phyloP scores from a whole-genome alignment of 352 stramenopile species.

The Phytophthora ramorum region DNA sequence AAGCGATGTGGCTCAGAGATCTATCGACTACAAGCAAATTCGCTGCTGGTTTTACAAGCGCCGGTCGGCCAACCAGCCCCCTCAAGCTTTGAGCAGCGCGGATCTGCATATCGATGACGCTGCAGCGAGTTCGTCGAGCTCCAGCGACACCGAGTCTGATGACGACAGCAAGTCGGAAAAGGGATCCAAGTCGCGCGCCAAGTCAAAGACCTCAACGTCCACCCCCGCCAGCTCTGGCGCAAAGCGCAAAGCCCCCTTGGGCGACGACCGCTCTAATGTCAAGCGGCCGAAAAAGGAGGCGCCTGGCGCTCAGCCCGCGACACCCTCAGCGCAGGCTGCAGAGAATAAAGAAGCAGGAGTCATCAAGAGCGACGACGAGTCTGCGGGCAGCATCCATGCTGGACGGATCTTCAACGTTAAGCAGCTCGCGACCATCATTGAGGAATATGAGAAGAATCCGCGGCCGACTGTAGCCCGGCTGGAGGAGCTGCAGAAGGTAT shows the following conservation, averaged over 20 bases:
- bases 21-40: constrained; percentile 89
- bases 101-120: constrained; percentile 57
- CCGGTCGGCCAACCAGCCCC: constrained; percentile 76
- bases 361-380: constrained; percentile 33
- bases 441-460: constrained; percentile 87
- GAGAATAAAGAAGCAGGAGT: constrained; percentile 16
- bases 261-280: constrained; percentile 29
- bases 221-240: constrained; percentile 13
- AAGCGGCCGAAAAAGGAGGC: constrained; percentile 50
- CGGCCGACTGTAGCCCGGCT: constrained; percentile 65
- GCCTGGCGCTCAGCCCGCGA: background rate
- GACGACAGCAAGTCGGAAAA: constrained; percentile 54
- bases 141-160: constrained; percentile 75
- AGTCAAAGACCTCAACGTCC: constrained; percentile 31
- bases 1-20: constrained; percentile 64
- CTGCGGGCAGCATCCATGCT: constrained; percentile 40
- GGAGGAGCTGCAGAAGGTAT: constrained; percentile 70
- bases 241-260: constrained; percentile 37
- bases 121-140: constrained; percentile 54
- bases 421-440: constrained; percentile 84
- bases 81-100: constrained; percentile 65
- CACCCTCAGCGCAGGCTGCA: background rate
- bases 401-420: constrained; percentile 88
- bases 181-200: constrained; percentile 36
- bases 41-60: constrained; percentile 91